Conservation (phyloP, 129 eudicot genomes). For the Tagetes patula region DNA sequence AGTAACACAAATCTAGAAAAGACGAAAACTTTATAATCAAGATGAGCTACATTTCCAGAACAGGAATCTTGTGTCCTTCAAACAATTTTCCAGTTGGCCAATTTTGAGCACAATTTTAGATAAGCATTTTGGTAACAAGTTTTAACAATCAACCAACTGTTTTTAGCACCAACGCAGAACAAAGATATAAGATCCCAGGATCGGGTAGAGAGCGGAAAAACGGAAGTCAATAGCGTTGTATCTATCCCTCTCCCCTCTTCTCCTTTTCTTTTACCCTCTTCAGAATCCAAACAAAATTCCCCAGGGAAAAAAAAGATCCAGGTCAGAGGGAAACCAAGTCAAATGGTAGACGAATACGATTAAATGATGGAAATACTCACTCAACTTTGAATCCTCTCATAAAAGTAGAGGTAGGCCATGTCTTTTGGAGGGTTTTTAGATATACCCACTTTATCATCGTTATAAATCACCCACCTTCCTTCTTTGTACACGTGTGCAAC, state of each 20-base stretch:
- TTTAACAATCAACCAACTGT: conserved; percentile 7
- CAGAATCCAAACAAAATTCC: conserved; percentile 19
- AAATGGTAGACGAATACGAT: neutral
- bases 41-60: no score
- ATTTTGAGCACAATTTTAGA: neutral
- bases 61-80: no score
- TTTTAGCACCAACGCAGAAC: neutral
- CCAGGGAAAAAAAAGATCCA: neutral
- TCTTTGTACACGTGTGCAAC: conserved; percentile 90
- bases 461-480: conserved; percentile 87
- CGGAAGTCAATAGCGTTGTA: neutral
- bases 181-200: conserved; percentile 27
- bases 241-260: neutral
- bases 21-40: no score
- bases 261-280: conserved; percentile 12
- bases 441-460: conserved; percentile 85
- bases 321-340: neutral
- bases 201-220: neutral
- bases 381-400: conserved; percentile 57
- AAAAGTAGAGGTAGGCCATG: conserved; percentile 95
- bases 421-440: conserved; percentile 91
- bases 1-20: no score
- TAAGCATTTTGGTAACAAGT: neutral
- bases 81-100: conserved; percentile 24
- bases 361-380: conserved; percentile 8